Base-by-base conservation (phyloP, 768 basidiomycete species). In the Hypholoma sublateritium region DNA sequence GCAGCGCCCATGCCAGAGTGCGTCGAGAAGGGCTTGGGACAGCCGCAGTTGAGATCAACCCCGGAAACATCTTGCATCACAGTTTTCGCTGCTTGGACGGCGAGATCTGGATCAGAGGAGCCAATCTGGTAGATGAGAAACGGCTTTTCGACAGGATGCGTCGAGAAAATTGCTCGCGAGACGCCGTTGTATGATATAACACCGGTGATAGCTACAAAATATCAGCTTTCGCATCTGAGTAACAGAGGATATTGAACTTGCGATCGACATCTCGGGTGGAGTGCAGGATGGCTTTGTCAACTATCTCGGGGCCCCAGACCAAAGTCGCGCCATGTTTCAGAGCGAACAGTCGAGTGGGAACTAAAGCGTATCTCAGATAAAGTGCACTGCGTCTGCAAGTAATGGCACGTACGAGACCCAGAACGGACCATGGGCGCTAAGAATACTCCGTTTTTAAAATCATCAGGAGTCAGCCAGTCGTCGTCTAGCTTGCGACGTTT, bases 371-470 rank as follows among this genome's bases (percentile, higher is more conserved):
- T 25, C 19, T 42, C 22, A 49, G 34, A 53, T 32, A n/a, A 43
- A 46, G 21, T 21, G 16, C 36, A 25, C 28, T 13, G 53, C 11
- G 6, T 35, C 22, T 24, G 16, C 21, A 36, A 37, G 42, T 28
- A 41, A 17, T 16, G 34, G 24, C 13, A 82, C 89, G 66, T 72
- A 94, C 92, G 72, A 61, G 89, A 88, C 58, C 95, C 93, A 56
- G 93, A 96, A 67, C 95, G 84, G 51, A 99, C 97, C 97, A 99
- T 99, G 1, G 97, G 97, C 2, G 97, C 96, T n/a, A 99, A 82
- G 66, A 97, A 89, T 28, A 98, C 77, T 9, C 94, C 95, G 74
- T 92, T 81, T 61, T 87, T 88, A 76, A 94, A 99, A 60, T 93
- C 86, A 25, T 87, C 85, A 1, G 78, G 67, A 0, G 86, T 86